phyloP scores from a whole-genome alignment of 2,329 filamentous ascomycete genomes.

The Cucurbitaria berberidis region DNA sequence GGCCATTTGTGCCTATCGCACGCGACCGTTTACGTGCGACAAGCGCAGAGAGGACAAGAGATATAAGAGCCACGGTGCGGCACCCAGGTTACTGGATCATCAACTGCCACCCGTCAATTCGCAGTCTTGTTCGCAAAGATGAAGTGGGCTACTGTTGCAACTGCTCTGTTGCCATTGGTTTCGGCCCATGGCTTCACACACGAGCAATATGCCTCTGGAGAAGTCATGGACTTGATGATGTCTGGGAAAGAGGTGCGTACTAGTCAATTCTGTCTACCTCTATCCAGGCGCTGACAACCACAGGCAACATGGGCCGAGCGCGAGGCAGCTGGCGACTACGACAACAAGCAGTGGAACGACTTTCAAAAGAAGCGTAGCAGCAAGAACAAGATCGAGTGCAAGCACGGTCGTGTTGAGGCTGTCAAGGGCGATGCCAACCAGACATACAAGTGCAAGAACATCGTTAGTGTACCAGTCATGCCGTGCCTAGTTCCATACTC shows the following conservation, averaged over 20 bases:
- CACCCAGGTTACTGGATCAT: constrained; percentile 22
- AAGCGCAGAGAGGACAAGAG: constrained; percentile 4
- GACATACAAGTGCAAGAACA: constrained; percentile 51
- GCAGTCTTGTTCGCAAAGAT: constrained; percentile 34
- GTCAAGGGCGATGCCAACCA: constrained; percentile 48
- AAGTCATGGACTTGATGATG: constrained; percentile 47
- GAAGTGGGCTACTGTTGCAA: constrained; percentile 42
- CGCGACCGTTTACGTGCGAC: constrained; percentile 16
- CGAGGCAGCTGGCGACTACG: constrained; percentile 39
- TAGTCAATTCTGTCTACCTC: neutral
- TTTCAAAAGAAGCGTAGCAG: constrained; percentile 36
- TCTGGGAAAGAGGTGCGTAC: constrained; percentile 37
- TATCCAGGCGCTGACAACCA: constrained; percentile 11
- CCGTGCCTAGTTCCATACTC: neutral
- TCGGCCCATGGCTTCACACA: constrained; percentile 36
- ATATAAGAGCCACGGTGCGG: constrained; percentile 22
- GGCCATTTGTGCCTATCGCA: constrained; percentile 22
- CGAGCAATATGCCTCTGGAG: constrained; percentile 41
- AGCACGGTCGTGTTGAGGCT: constrained; percentile 45
- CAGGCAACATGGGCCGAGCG: constrained; percentile 42
- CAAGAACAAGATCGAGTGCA: constrained; percentile 41
- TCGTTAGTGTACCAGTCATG: constrained; percentile 51
- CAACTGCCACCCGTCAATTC: constrained; percentile 29
- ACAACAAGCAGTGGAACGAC: constrained; percentile 40
- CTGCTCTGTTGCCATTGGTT: constrained; percentile 40